Conservation (phyloP, 495 filamentous ascomycete species). For the Penicillium odoratum region DNA sequence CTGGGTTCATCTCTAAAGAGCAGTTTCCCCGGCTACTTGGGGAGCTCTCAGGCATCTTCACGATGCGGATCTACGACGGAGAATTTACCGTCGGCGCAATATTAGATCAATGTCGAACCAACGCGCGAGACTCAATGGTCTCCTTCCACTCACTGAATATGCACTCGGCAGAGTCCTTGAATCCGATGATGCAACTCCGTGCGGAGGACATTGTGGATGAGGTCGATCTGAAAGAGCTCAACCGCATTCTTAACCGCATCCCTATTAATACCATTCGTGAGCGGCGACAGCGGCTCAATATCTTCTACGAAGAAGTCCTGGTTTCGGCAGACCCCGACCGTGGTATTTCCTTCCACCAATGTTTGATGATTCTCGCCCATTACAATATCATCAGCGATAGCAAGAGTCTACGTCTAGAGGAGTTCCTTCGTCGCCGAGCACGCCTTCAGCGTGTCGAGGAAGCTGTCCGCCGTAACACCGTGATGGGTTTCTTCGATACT, state of each 20-base stretch:
- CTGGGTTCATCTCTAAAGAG: slow-evolving; percentile 89
- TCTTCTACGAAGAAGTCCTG: slow-evolving; percentile 94
- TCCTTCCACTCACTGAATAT: slow-evolving; percentile 17
- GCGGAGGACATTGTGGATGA: slow-evolving; percentile 59
- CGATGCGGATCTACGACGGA: slow-evolving; percentile 94
- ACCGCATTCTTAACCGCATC: slow-evolving; percentile 70
- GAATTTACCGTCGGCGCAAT: slow-evolving; percentile 83
- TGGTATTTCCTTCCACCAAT: slow-evolving; percentile 88
- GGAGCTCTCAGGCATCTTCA: slow-evolving; percentile 89
- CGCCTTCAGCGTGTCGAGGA: slow-evolving; percentile 96
- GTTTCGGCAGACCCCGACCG: slow-evolving; percentile 85
- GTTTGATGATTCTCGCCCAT: slow-evolving; percentile 96
- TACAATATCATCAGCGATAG: slow-evolving; percentile 99
- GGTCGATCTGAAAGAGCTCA: slow-evolving; percentile 75
- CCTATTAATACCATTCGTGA: slow-evolving; percentile 71
- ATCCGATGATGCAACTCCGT: slow-evolving; percentile 17
- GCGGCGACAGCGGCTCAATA: slow-evolving; percentile 76
- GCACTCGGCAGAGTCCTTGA: slow-evolving; percentile 25
- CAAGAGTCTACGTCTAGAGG: slow-evolving; percentile 90
- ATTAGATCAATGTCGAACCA: slow-evolving; percentile 73
- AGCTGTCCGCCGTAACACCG: slow-evolving; percentile 82
- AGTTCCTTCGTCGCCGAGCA: slow-evolving; percentile 88
- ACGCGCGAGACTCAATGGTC: slow-evolving; percentile 43
- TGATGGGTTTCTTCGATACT: slow-evolving; percentile 94
- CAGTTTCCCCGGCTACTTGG: slow-evolving; percentile 86